Base-by-base conservation (phyloP, 75 land plant genomes). In the Cupressus sempervirens region DNA sequence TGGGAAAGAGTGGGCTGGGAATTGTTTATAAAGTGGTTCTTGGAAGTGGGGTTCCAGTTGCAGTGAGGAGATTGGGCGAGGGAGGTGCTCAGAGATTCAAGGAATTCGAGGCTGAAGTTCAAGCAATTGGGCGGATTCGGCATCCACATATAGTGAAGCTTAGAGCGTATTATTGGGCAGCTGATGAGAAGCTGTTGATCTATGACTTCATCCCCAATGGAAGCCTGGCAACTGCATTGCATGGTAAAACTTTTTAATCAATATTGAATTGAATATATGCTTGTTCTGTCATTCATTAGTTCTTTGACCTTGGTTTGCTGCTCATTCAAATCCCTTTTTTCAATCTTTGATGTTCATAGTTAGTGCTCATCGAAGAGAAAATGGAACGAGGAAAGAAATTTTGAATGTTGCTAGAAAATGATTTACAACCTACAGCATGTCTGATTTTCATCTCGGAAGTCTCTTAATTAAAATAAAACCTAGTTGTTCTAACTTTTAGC, bases 11-110 rank as follows among this genome's bases (percentile, higher is more conserved):
- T 52, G 94, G 96, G 62, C 46, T 89, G 52, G 97, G 99, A 87
- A 97, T 95, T 26, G 97, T 95, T 87, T 97, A 95, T 86, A 94
- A 95, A 84, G 97, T 94, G 43, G 96, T 96, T 80, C 88, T 96
- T 36, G 97, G 93, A 46, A 93, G 86, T 76, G 98, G 98, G 41
- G 35, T 88, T 15, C 91, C 94, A 74, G 94, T 96, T 86, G 98
- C 94, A 15, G 97, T 95, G 38, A 79, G 97, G 87, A 56, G 95
- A 85, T 83, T 94, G 26, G 94, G 95, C 0, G 96, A 93, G 54
- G 93, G 93, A 18, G 94, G 93, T 11, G 90, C 84, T 84, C 91
- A 91, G 88, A 76, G 93, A 87, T 89, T 87, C 46, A 92, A 88
- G 93, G 97, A 94, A 85, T 96, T 96, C 67, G 92, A 88, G 54